A percentile compares a stretch with the other conserved stretches of the same genome.
phyloP scores from a whole-genome alignment of 306 rosid species.

The Datisca glomerata region DNA sequence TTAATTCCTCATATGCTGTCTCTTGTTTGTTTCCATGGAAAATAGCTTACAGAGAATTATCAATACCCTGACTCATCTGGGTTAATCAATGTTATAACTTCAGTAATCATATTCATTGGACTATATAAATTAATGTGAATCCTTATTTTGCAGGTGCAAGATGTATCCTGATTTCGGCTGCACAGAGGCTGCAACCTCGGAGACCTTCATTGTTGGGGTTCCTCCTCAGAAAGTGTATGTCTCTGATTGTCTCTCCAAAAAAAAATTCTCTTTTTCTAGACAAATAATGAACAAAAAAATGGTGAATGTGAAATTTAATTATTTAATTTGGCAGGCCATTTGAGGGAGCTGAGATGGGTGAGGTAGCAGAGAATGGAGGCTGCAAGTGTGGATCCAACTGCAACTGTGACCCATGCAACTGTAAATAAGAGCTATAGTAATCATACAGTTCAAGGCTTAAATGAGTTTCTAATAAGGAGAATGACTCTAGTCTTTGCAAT shows the following conservation, averaged over 20 bases:
- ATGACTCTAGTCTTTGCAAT: no score
- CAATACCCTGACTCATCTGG: no score
- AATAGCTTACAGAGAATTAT: no score
- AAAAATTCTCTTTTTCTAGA: neutral
- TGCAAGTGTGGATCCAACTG: constrained; percentile 64
- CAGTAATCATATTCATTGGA: neutral
- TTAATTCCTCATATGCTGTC: no score
- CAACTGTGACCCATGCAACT: constrained; percentile 50
- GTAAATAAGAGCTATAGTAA: constrained; percentile 54
- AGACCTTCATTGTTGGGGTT: constrained; percentile 37
- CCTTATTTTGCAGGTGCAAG: constrained; percentile 27
- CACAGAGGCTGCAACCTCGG: constrained; percentile 22
- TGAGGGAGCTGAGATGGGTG: constrained; percentile 35
- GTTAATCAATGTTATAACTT: neutral
- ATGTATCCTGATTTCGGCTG: constrained; percentile 43
- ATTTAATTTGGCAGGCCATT: constrained; percentile 11
- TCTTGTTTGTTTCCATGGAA: no score
- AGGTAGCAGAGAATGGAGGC: constrained; percentile 33
- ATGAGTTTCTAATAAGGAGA: no score
- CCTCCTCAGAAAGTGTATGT: constrained; percentile 25
- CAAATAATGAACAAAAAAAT: neutral
- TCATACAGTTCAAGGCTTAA: no score
- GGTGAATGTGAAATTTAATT: neutral
- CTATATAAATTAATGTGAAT: neutral
- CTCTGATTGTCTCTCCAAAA: neutral